phyloP scores from a whole-genome alignment of 805 yeast species.

The Tetrapisispora namnaoensis region DNA sequence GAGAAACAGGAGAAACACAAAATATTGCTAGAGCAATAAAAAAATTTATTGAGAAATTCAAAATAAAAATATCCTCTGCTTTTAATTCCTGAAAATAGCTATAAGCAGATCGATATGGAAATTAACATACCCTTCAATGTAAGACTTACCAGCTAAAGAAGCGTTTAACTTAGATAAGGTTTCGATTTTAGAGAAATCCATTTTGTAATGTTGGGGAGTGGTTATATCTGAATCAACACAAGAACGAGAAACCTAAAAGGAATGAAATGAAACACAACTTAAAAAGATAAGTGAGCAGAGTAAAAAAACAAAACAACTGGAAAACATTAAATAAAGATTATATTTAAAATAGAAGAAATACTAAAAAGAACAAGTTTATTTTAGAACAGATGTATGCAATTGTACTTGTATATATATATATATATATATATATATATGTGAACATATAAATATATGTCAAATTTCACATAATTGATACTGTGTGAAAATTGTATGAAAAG shows the following conservation, averaged over 20 bases:
- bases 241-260: too few species aligned
- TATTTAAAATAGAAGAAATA: too few species aligned
- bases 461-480: too few species aligned
- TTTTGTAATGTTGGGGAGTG: slow-evolving; percentile 22
- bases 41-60: background rate
- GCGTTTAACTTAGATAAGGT: slow-evolving; percentile 67
- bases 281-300: too few species aligned
- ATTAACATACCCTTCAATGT: slow-evolving; percentile 84
- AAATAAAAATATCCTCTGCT: too few species aligned
- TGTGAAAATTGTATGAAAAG: too few species aligned
- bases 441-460: background rate
- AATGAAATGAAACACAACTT: background rate
- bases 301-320: too few species aligned
- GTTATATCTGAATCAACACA: background rate
- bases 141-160: slow-evolving; percentile 85
- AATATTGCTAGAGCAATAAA: slow-evolving; percentile 31
- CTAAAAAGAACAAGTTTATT: background rate
- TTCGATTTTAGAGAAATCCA: slow-evolving; percentile 76
- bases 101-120: background rate
- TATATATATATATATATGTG: background rate
- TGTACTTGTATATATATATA: background rate
- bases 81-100: too few species aligned
- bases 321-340: too few species aligned
- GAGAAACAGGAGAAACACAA: too few species aligned
- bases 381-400: background rate